Base-by-base conservation (phyloP, 495 filamentous ascomycete species). In the Neurospora tetraspora region DNA sequence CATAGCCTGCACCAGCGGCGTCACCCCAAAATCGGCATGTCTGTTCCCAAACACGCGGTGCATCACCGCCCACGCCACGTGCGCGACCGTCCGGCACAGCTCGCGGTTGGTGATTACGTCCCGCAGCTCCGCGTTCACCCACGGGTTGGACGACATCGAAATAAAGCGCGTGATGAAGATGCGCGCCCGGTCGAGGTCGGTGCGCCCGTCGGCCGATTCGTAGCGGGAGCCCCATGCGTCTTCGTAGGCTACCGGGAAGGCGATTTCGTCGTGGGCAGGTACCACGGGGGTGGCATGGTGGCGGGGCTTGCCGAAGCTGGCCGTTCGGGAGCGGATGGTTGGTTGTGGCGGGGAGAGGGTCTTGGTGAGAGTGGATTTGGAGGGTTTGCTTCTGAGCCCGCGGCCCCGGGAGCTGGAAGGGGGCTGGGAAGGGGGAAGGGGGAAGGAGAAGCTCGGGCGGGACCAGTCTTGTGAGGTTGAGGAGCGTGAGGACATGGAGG, bases 1-100 rank as follows among this genome's bases (percentile, higher is more conserved):
- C 45, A 81, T 76, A 31, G 78, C 76, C 73, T 82, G 81, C 27
- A 81, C 73, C 36, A 82, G 40, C 5, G 80, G 81, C 5, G 80
- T 78, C 16, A 76, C 71, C 40, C 69, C 47, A 43, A 82, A 82
- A 2, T 77, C 73, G 71, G 77, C 74, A 53, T 82, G 81, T 23
- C 78, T 75, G 73, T 78, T 74, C 9, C 75, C 74, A 59, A 77
- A 82, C 27, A 82, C 73, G 31, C 74, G 61, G 36, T 69, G 71
- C 73, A 79, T 76, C 31, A 82, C 76, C 34, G 77, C 76, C 34
- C 70, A 75, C 10, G 77, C 80, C 1, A 82, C 36, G n/a, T 73
- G 71, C 34, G 74, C 71, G 4, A 81, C 70, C 6, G 69, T 80
- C 16, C 68, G 70, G 74, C 76, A 68, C 42, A 73, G 72, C 9